phyloP scores from a whole-genome alignment of 192 early-diverging fungal species.

The Rhizoclosmatium sp. region DNA sequence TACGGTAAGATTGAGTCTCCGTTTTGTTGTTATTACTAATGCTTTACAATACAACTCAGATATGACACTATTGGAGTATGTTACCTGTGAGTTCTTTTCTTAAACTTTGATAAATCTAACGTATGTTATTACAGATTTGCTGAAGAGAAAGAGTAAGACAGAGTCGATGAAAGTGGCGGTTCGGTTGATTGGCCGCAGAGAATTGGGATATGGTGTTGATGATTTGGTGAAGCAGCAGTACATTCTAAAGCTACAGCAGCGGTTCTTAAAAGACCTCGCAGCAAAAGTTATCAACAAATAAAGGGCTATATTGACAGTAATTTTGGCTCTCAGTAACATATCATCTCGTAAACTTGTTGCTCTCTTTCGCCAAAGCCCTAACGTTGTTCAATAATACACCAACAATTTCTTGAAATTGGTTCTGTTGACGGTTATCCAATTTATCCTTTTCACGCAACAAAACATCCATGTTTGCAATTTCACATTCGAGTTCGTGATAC shows the following conservation, averaged over 20 bases:
- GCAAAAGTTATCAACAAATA: no score
- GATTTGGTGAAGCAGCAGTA: neutral
- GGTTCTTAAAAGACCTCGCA: neutral
- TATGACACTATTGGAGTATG: conserved; percentile 17
- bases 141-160: neutral
- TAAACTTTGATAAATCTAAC: neutral
- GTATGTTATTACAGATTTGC: neutral
- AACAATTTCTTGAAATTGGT: conserved; percentile 75
- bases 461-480: conserved; percentile 68
- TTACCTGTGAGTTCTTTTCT: conserved; percentile 16
- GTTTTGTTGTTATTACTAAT: conserved; percentile 8
- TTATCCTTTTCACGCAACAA: conserved; percentile 71
- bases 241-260: neutral
- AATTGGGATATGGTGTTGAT: conserved; percentile 5
- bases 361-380: conserved; percentile 57
- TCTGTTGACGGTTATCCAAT: conserved; percentile 61
- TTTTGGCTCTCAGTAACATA: neutral
- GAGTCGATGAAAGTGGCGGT: conserved; percentile 21
- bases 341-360: conserved; percentile 27
- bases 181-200: conserved; percentile 12
- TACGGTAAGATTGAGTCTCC: conserved; percentile 2
- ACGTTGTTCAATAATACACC: conserved; percentile 84
- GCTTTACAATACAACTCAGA: neutral
- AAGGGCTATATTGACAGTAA: neutral
- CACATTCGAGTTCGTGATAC: conserved; percentile 86